Evolutionary conservation across 2,329 filamentous ascomycete species (phyloP), one percentile per base, ranked within the genome.

Genomic region (Ascochyta koolunga): DNA sequence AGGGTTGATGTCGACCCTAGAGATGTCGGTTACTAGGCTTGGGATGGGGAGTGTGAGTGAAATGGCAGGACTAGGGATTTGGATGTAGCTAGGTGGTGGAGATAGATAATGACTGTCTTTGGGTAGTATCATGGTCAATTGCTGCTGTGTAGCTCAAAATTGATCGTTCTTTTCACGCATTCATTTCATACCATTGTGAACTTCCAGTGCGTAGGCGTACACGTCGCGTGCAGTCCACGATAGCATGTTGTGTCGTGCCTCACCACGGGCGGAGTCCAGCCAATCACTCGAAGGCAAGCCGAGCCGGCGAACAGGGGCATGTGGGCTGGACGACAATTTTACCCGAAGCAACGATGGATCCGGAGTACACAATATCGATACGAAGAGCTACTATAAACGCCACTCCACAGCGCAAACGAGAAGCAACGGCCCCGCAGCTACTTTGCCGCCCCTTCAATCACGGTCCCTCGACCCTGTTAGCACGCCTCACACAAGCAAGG

Each of bases 341-440:
- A 24, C 51, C 46, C 31, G 29, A 50, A 54, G 51, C 44, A 50
- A 24, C 22, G 8, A 24, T 6, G 22, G 5, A 24, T 8, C 22
- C 22, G 5, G 22, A 24, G 11, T 19, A 5, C n/a, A 33, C 40
- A 38, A 39, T 32, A 18, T 19, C 19, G 33, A 24, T 15, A 31
- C 35, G 16, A 40, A 32, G 13, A 43, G 22, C 27, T 49, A 40
- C 21, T 49, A 40, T 16, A 8, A 45, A 27, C 40, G 51, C 40
- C 51, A 46, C 40, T 46, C 29, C 32, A 43, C 21, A 24, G 37
- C 46, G 37, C 47, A 47, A 37, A 51, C 51, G 47, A 55, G 40
- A 32, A 46, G 41, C 36, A 42, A 32, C 37, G 47, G 47, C 25
- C 31, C 47, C 37, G 45, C 53, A 41, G 37, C 53, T 42, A 47